Evolutionary conservation across 208 protist genomes (phyloP).

Genomic region (Porcisia deanei): DNA sequence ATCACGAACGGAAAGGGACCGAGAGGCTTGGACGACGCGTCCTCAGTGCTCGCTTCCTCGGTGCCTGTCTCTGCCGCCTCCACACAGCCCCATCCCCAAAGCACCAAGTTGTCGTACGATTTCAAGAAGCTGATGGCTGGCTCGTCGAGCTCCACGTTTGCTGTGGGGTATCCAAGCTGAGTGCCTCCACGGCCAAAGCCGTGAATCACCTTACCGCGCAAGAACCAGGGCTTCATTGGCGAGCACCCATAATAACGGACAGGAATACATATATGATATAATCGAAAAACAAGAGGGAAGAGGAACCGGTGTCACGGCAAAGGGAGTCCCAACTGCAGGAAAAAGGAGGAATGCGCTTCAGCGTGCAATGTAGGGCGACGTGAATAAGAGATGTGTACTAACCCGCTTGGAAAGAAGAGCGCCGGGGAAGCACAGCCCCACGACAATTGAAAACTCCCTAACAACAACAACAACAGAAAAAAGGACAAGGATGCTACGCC

Average conservation of each 20-base stretch:
- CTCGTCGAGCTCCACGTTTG: constrained; percentile 70
- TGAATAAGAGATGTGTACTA: neutral
- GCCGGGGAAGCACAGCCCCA: neutral
- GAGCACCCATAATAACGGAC: neutral
- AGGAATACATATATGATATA: neutral
- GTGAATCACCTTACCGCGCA: constrained; percentile 82
- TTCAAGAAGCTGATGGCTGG: constrained; percentile 42
- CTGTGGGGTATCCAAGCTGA: constrained; percentile 90
- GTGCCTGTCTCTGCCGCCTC: constrained; percentile 15
- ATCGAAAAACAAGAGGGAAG: neutral
- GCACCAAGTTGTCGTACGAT: constrained; percentile 63
- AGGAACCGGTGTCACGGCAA: neutral
- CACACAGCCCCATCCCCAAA: constrained; percentile 87
- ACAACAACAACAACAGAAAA: constrained; percentile 3
- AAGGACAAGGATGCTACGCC: neutral
- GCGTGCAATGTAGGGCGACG: neutral
- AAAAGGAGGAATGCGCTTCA: neutral
- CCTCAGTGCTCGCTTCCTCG: neutral
- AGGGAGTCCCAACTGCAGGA: neutral
- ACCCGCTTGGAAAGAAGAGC: no score
- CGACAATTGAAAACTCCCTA: neutral
- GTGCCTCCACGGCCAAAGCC: constrained; percentile 86
- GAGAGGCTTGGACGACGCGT: neutral
- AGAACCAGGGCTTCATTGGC: constrained; percentile 44
- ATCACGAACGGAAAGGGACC: constrained; percentile 82